A percentile compares a stretch with the other conserved stretches of the same genome.
Evolutionary conservation across 345 rosid genomes (phyloP).

Genomic region (Arabidopsis thaliana): DNA sequence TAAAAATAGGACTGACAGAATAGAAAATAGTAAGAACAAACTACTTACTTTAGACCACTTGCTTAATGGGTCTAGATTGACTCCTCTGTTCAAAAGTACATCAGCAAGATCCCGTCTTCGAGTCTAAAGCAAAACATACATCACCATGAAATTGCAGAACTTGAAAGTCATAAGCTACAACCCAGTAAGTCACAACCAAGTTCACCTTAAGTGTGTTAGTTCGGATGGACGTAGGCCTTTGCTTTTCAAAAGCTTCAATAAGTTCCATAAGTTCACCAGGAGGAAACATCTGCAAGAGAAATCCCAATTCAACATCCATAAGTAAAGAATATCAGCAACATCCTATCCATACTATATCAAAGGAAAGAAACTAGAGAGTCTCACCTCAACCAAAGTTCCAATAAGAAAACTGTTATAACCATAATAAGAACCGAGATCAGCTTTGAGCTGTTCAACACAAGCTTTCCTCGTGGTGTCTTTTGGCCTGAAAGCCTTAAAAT

Average conservation of each 20-base stretch:
- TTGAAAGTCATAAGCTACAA: slow-evolving; percentile 21
- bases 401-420: slow-evolving; percentile 89
- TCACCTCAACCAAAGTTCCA: slow-evolving; percentile 82
- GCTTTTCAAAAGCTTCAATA: slow-evolving; percentile 94
- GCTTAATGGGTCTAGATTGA: slow-evolving; percentile 89
- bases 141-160: slow-evolving; percentile 20
- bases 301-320: slow-evolving; percentile 28
- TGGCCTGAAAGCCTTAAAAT: slow-evolving; percentile 69
- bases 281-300: slow-evolving; percentile 81
- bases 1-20: background rate
- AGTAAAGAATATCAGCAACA: background rate
- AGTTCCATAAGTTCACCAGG: slow-evolving; percentile 90
- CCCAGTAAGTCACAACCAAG: slow-evolving; percentile 22
- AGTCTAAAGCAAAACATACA: slow-evolving; percentile 55
- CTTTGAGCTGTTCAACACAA: slow-evolving; percentile 69
- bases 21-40: background rate
- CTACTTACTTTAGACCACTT: slow-evolving; percentile 92
- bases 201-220: slow-evolving; percentile 90
- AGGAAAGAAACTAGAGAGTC: slow-evolving; percentile 12
- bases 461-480: slow-evolving; percentile 73
- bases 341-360: slow-evolving; percentile 1
- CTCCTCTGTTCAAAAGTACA: slow-evolving; percentile 94
- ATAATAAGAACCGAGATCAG: slow-evolving; percentile 78
- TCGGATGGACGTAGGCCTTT: slow-evolving; percentile 81
- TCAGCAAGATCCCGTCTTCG: slow-evolving; percentile 94